Percentiles rank a stretch among this genome's conserved stretches.
phyloP scores from a whole-genome alignment of 768 basidiomycete species.

The Boletus eberwhitei region DNA sequence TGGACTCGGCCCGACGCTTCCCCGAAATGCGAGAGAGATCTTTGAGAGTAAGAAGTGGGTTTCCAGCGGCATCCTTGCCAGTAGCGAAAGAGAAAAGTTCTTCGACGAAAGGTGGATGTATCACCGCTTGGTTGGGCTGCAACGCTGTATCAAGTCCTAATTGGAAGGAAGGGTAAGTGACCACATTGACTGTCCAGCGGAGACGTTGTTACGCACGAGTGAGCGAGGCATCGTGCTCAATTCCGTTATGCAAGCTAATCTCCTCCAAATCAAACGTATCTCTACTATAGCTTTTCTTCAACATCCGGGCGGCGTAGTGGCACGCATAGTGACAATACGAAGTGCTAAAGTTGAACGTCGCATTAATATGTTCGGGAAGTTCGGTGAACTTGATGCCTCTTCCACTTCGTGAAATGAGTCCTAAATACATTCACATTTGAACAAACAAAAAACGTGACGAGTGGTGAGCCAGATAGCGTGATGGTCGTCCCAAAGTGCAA shows the following conservation, averaged over 20 bases:
- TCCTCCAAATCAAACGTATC: slow-evolving; percentile 61
- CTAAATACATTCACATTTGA: slow-evolving; percentile 9
- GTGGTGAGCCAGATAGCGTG: not conserved
- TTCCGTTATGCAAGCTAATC: slow-evolving; percentile 13
- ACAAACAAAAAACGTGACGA: not conserved
- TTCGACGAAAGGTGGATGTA: slow-evolving; percentile 48
- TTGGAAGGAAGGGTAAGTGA: not conserved
- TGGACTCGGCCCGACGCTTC: slow-evolving; percentile 58
- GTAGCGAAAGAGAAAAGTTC: slow-evolving; percentile 57
- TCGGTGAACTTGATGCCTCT: slow-evolving; percentile 58
- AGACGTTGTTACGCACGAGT: slow-evolving; percentile 15
- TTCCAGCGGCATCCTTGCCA: slow-evolving; percentile 51
- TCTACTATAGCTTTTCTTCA: slow-evolving; percentile 52
- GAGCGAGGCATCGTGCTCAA: slow-evolving; percentile 26
- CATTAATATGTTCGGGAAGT: slow-evolving; percentile 37
- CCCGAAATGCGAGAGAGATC: slow-evolving; percentile 58
- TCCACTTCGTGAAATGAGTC: slow-evolving; percentile 57
- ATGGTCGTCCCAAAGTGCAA: slow-evolving; percentile 41
- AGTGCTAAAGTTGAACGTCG: slow-evolving; percentile 66
- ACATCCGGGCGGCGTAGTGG: slow-evolving; percentile 51
- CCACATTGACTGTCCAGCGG: not conserved
- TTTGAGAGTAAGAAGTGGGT: slow-evolving; percentile 46
- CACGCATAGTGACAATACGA: slow-evolving; percentile 66
- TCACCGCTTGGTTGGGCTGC: slow-evolving; percentile 51
- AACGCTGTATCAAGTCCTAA: slow-evolving; percentile 52